A percentile compares a stretch with the other conserved stretches of the same genome.
These are phyloP conservation scores for Closterium sp. DNA, from an alignment of 139 green algal genomes.

Conservation along the genomic window DNA sequence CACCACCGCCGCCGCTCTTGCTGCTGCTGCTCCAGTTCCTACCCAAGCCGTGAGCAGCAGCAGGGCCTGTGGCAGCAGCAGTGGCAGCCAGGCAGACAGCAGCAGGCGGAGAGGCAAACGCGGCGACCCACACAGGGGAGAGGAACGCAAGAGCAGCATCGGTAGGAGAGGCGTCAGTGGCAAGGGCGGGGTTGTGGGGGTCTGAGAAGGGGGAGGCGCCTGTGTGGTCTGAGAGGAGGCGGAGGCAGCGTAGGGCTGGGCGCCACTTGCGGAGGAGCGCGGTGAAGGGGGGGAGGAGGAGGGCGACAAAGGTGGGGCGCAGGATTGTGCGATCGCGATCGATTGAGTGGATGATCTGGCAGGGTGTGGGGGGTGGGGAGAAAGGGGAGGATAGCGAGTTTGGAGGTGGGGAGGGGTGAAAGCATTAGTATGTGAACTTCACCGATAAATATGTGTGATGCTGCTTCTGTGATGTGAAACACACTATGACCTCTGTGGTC, in stretches of 20 bases:
- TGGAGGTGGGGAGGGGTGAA: no score
- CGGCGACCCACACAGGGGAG: slow-evolving; percentile 16
- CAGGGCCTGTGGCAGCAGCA: background rate
- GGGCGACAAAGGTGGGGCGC: background rate
- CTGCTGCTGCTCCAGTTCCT: background rate
- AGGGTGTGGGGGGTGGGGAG: background rate
- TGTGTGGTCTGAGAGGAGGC: slow-evolving; percentile 28
- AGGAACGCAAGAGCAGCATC: slow-evolving; percentile 39
- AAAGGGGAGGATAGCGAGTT: no score
- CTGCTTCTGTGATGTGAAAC: no score
- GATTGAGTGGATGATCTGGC: background rate
- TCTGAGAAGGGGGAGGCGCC: slow-evolving; percentile 11
- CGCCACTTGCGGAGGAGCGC: slow-evolving; percentile 32
- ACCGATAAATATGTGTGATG: no score
- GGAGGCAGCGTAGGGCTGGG: slow-evolving; percentile 26
- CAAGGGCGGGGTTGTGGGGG: slow-evolving; percentile 24
- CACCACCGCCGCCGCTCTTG: background rate
- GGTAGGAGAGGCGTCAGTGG: slow-evolving; percentile 17
- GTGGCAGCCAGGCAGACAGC: background rate
- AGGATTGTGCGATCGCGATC: background rate
- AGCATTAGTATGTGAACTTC: no score
- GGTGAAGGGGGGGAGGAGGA: slow-evolving; percentile 30
- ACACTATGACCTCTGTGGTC: no score
- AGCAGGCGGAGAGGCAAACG: slow-evolving; percentile 40
- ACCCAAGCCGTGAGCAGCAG: background rate